Conservation (phyloP, 1,284 basidiomycete genomes). For the Ganoderma meredithae region DNA sequence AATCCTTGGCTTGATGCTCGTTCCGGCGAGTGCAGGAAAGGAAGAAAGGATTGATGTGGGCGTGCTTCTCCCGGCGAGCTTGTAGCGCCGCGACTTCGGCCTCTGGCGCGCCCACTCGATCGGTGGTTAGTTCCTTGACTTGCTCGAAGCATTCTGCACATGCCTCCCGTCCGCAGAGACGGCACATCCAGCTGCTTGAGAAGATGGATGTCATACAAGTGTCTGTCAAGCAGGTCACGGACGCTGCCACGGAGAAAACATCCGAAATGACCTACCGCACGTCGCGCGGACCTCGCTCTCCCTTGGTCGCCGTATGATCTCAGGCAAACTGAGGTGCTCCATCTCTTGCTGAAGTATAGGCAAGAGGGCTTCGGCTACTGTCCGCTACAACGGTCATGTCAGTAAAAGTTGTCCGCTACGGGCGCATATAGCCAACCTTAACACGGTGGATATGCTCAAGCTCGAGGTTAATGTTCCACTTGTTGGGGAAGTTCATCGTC, state of each 20-base stretch:
- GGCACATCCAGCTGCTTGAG: conserved; percentile 89
- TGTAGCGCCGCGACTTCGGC: conserved; percentile 57
- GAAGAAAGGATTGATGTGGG: conserved; percentile 76
- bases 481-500: conserved; percentile 67
- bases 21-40: conserved; percentile 71
- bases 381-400: conserved; percentile 49
- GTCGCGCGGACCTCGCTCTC: conserved; percentile 84
- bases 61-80: conserved; percentile 63
- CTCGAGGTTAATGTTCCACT: conserved; percentile 69
- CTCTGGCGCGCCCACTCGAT: conserved; percentile 54
- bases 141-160: conserved; percentile 85
- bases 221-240: conserved; percentile 55
- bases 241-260: conserved; percentile 17
- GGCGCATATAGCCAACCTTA: conserved; percentile 55
- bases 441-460: conserved; percentile 57
- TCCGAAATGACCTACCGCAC: conserved; percentile 67
- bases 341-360: conserved; percentile 75
- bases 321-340: conserved; percentile 65
- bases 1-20: conserved; percentile 71
- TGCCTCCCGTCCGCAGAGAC: conserved; percentile 88
- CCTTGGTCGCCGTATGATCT: conserved; percentile 74
- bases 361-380: conserved; percentile 74
- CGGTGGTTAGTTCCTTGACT: conserved; percentile 69
- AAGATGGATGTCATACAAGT: conserved; percentile 94
- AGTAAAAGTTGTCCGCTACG: conserved; percentile 2